Percentiles rank a stretch among this genome's conserved stretches.
These are phyloP conservation scores for Axilococcus clingmanii DNA, from an alignment of 139 green algal species.

Conservation along the genomic window DNA sequence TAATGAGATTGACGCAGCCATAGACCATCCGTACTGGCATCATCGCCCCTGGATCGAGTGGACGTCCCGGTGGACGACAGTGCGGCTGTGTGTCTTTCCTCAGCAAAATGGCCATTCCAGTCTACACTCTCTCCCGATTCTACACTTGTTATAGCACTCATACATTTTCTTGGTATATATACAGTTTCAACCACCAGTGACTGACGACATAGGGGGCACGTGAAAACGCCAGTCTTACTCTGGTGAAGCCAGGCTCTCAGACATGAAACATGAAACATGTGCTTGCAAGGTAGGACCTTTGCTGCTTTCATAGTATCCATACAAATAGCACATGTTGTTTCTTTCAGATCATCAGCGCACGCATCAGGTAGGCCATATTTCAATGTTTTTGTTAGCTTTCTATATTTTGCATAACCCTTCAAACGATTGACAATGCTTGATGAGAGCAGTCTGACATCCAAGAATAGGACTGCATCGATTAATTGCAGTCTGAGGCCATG, in stretches of 20 bases:
- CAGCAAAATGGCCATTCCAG: too few relatives aligned
- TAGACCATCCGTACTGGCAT: too few relatives aligned
- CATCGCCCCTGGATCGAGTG: too few relatives aligned
- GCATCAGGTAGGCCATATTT: slow-evolving; percentile 7
- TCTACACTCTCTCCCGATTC: too few relatives aligned
- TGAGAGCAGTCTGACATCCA: slow-evolving; percentile 49
- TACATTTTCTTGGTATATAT: too few relatives aligned
- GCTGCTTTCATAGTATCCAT: slow-evolving; percentile 29
- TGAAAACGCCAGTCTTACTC: slow-evolving; percentile 14
- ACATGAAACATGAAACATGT: slow-evolving; percentile 93
- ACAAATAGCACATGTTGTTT: slow-evolving; percentile 21
- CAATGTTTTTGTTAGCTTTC: slow-evolving; percentile 10
- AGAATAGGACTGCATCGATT: slow-evolving; percentile 72
- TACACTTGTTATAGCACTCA: too few relatives aligned
- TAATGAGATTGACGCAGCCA: too few relatives aligned
- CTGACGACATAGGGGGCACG: slow-evolving; percentile 82
- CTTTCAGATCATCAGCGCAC: not conserved
- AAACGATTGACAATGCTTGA: too few relatives aligned
- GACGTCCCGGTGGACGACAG: too few relatives aligned
- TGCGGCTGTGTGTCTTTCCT: too few relatives aligned
- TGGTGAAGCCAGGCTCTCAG: slow-evolving; percentile 93
- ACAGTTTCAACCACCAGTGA: slow-evolving; percentile 64
- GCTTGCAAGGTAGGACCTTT: slow-evolving; percentile 88
- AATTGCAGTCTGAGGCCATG: slow-evolving; percentile 91
- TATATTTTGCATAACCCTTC: slow-evolving; percentile 5